Percentiles rank a stretch among this genome's conserved stretches.
phyloP scores from a whole-genome alignment of 139 green algal species.

The Tetraselmis chui region DNA sequence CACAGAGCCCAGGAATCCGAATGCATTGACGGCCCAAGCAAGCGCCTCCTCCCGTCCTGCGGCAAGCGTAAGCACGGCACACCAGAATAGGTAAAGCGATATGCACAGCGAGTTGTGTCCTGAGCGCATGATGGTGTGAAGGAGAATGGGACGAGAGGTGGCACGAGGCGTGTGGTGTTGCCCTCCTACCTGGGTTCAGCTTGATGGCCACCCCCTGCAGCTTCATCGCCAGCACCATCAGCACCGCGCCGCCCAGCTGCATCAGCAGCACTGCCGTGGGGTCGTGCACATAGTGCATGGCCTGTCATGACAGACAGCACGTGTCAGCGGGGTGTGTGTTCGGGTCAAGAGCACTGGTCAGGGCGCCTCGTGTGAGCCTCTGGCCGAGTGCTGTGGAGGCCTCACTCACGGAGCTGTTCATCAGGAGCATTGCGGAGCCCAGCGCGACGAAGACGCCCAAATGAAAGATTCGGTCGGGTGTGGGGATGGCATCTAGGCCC shows the following conservation, averaged over 20 bases:
- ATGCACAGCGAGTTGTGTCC: too few relatives aligned
- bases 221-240: background rate
- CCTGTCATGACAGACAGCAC: background rate
- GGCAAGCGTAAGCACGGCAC: background rate
- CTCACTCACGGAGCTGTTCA: background rate
- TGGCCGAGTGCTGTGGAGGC: too few relatives aligned
- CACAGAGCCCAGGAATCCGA: background rate
- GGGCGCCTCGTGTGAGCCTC: too few relatives aligned
- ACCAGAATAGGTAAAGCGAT: too few relatives aligned
- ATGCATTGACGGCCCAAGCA: background rate
- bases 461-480: background rate
- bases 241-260: background rate
- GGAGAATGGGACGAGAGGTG: background rate
- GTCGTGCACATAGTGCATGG: background rate
- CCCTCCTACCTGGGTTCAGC: background rate
- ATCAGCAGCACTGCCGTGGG: background rate
- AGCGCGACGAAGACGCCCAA: background rate
- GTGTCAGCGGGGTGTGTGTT: too few relatives aligned
- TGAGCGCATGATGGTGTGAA: too few relatives aligned
- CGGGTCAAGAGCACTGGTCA: too few relatives aligned
- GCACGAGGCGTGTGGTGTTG: too few relatives aligned
- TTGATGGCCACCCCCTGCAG: background rate
- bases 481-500: background rate
- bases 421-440: background rate
- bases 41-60: background rate